Percentiles rank a stretch among this genome's conserved stretches.
phyloP scores from a whole-genome alignment of 176 grass and related monocot species.

The Thalia dealbata region DNA sequence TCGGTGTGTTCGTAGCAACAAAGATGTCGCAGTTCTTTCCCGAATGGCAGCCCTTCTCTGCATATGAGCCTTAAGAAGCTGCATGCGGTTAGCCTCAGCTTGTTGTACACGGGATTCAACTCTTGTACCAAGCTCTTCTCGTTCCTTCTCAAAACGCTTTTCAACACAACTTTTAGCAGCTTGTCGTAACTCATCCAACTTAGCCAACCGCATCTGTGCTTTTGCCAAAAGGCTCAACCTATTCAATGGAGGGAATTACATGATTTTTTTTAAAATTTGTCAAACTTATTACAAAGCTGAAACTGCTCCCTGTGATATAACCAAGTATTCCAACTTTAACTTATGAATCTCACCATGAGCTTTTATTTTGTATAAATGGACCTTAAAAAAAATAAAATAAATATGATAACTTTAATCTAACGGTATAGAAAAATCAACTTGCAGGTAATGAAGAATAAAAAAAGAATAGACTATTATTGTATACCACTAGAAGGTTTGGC shows the following conservation, averaged over 20 bases:
- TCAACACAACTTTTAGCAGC: conserved; percentile 72
- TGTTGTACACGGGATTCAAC: conserved; percentile 87
- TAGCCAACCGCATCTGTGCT: conserved; percentile 60
- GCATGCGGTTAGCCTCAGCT: conserved; percentile 74
- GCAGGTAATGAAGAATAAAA: no score
- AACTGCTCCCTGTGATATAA: no score
- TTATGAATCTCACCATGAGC: neutral
- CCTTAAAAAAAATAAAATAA: no score
- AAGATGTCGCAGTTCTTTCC: conserved; percentile 65
- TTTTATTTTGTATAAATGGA: neutral
- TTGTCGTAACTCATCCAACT: conserved; percentile 75
- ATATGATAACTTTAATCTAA: no score
- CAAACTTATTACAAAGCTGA: neutral
- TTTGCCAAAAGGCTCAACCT: conserved; percentile 76
- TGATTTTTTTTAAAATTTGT: neutral
- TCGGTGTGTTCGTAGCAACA: conserved; percentile 41
- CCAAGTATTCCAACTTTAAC: neutral
- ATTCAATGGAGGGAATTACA: neutral
- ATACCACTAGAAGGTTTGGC: no score
- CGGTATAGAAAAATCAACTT: no score
- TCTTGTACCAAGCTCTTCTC: conserved; percentile 68
- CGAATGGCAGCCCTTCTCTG: conserved; percentile 56
- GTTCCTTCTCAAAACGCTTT: conserved; percentile 80
- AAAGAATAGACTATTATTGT: no score
- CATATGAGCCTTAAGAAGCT: conserved; percentile 47